Evolutionary conservation across 179 eudicot species (phyloP).

Genomic region (Silene vulgaris): DNA sequence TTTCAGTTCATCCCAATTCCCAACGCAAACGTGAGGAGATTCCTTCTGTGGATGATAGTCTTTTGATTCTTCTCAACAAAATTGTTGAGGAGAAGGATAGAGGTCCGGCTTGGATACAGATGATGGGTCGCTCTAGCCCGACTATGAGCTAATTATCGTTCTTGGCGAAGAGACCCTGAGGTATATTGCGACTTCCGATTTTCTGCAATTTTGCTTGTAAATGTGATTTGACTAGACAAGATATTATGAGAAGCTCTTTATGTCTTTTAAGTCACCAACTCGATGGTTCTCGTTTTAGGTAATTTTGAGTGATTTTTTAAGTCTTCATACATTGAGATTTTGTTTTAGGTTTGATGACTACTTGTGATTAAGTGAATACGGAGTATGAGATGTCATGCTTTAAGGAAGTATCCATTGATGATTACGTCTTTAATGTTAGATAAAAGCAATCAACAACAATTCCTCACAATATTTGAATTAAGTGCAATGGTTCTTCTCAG

Average conservation of each 20-base stretch:
- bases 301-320: too few relatives aligned
- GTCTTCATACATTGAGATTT: not conserved
- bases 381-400: too few relatives aligned
- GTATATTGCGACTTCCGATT: constrained; percentile 26
- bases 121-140: constrained; percentile 74
- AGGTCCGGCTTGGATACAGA: constrained; percentile 74
- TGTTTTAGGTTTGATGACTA: not conserved
- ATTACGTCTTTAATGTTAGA: too few relatives aligned
- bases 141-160: constrained; percentile 77
- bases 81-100: constrained; percentile 80
- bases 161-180: constrained; percentile 82
- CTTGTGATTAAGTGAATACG: too few relatives aligned
- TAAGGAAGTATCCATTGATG: too few relatives aligned
- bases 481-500: too few relatives aligned
- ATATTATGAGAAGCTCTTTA: not conserved
- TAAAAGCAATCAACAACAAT: too few relatives aligned
- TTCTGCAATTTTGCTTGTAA: not conserved
- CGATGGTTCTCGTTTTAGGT: not conserved
- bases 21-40: constrained; percentile 34
- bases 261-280: not conserved
- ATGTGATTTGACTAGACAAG: not conserved
- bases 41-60: constrained; percentile 43
- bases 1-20: too few relatives aligned
- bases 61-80: constrained; percentile 53
- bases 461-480: too few relatives aligned